A percentile compares a stretch with the other conserved stretches of the same genome.
Conservation (phyloP, 148 eudicot species). For the Selenicereus undatus region DNA sequence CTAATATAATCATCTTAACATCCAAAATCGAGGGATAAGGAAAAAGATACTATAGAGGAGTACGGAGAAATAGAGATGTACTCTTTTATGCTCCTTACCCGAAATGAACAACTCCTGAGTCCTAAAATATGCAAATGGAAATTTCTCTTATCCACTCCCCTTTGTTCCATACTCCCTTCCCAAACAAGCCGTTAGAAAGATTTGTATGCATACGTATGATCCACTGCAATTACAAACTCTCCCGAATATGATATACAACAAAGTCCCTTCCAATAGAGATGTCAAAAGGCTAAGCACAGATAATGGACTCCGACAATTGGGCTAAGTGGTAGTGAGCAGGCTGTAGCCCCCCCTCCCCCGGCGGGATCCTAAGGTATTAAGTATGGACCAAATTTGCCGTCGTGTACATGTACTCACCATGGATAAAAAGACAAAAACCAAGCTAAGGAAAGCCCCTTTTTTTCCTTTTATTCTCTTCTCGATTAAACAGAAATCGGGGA, state of each 20-base stretch:
- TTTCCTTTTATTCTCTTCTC: background rate
- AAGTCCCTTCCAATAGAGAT: background rate
- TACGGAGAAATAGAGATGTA: no score
- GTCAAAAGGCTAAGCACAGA: background rate
- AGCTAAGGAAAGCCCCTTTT: background rate
- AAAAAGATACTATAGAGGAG: no score
- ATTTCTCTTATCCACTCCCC: background rate
- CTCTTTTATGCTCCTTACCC: background rate
- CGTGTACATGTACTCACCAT: slow-evolving; percentile 8
- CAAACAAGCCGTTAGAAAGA: background rate
- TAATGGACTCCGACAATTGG: background rate
- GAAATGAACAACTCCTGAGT: background rate
- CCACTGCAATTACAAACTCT: background rate
- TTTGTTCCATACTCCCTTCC: background rate
- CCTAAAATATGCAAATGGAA: no score
- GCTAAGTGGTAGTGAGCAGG: background rate
- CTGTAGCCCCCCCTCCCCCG: background rate
- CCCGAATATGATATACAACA: background rate
- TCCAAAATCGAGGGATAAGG: no score
- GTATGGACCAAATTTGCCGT: background rate
- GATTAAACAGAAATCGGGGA: background rate
- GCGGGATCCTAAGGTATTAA: background rate
- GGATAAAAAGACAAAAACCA: background rate
- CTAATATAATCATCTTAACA: background rate
- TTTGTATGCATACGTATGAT: no score